phyloP scores from a whole-genome alignment of 2,329 filamentous ascomycete genomes.

The Diplodia sapinea region DNA sequence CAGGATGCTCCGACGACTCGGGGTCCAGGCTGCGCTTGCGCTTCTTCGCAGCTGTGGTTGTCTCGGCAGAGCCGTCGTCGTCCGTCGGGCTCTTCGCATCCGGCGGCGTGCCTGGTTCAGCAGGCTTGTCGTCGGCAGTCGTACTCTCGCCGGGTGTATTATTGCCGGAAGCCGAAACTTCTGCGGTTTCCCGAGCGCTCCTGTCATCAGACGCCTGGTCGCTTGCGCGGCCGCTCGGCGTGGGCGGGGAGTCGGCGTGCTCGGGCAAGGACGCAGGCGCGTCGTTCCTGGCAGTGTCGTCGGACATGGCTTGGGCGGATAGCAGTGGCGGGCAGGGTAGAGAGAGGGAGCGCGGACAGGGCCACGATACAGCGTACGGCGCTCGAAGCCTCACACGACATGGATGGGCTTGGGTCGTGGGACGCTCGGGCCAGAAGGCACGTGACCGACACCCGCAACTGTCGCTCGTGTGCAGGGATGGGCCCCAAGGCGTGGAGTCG shows the following conservation, averaged over 20 bases:
- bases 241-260: not conserved
- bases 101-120: slow-evolving; percentile 3
- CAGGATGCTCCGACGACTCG: slow-evolving; percentile 2
- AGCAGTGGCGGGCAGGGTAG: slow-evolving; percentile 17
- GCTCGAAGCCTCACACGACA: slow-evolving; percentile 22
- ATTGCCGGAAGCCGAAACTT: slow-evolving; percentile 20
- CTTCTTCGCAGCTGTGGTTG: slow-evolving; percentile 23
- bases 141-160: not conserved
- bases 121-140: slow-evolving; percentile 3
- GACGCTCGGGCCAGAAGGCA: not conserved
- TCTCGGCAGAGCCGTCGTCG: not conserved
- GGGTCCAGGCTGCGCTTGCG: slow-evolving; percentile 28
- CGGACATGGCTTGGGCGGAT: slow-evolving; percentile 19
- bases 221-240: not conserved
- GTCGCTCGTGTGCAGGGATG: slow-evolving; percentile 12
- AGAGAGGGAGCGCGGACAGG: slow-evolving; percentile 6
- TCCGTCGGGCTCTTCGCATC: slow-evolving; percentile 1
- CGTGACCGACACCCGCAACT: not conserved
- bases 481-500: not conserved
- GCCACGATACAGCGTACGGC: slow-evolving; percentile 10
- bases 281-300: not conserved
- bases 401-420: slow-evolving; percentile 2
- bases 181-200: slow-evolving; percentile 21
- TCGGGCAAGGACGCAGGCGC: not conserved
- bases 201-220: not conserved